phyloP scores from a whole-genome alignment of 768 basidiomycete genomes.

The Tephrocybe sp. region DNA sequence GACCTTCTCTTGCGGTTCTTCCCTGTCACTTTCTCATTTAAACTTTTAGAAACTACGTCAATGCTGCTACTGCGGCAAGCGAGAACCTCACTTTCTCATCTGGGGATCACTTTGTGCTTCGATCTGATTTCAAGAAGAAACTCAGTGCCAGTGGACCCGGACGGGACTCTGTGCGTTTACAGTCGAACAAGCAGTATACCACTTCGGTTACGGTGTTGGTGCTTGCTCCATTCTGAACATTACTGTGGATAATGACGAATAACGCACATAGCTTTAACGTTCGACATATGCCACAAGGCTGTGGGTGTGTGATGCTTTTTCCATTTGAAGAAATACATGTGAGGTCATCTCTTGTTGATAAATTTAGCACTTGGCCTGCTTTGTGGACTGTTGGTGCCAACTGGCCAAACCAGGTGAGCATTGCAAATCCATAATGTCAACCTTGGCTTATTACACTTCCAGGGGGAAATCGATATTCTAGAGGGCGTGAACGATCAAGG shows the following conservation, averaged over 20 bases:
- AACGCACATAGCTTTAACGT: constrained; percentile 40
- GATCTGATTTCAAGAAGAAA: constrained; percentile 49
- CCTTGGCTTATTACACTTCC: not conserved
- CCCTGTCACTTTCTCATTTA: not conserved
- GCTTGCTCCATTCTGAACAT: constrained; percentile 1
- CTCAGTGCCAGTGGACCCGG: constrained; percentile 49
- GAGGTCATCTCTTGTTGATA: no score
- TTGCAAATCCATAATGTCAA: not conserved
- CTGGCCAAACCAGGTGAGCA: constrained; percentile 43
- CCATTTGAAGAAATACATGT: not conserved
- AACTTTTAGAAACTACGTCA: constrained; percentile 6
- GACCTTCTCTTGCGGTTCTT: not conserved
- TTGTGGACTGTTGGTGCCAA: constrained; percentile 51
- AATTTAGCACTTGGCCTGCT: constrained; percentile 47
- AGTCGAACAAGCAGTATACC: constrained; percentile 49
- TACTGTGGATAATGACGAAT: not conserved
- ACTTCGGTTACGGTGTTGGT: constrained; percentile 52
- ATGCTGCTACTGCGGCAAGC: constrained; percentile 42
- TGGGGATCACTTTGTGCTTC: constrained; percentile 50
- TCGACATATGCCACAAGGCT: constrained; percentile 60
- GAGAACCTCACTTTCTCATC: constrained; percentile 58
- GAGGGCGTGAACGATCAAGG: constrained; percentile 41
- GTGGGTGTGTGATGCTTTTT: constrained; percentile 37
- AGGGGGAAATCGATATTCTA: constrained; percentile 49
- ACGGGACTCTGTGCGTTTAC: constrained; percentile 56